A percentile compares a stretch with the other conserved stretches of the same genome.
Conservation (phyloP, 768 basidiomycete genomes). For the Astraeus odoratus region DNA sequence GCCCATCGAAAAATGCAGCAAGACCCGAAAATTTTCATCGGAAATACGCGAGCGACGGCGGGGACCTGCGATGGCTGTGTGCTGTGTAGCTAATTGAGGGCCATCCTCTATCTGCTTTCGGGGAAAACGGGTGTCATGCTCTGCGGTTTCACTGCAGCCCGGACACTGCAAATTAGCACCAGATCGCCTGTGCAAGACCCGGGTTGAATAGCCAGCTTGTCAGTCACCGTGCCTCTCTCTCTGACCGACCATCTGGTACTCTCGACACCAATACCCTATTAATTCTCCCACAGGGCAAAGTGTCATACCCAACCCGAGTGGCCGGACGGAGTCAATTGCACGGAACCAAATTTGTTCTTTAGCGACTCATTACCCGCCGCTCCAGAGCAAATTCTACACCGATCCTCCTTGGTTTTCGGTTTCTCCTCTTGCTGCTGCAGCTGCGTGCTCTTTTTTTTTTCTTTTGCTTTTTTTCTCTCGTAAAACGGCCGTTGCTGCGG, state of each 20-base stretch:
- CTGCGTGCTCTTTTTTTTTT: constrained; percentile 18
- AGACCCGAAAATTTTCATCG: constrained; percentile 28
- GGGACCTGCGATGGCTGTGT: constrained; percentile 34
- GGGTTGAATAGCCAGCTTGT: too few species aligned
- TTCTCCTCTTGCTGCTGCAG: constrained; percentile 25
- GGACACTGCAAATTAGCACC: constrained; percentile 4
- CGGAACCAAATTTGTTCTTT: constrained; percentile 28
- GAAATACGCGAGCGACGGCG: constrained; percentile 30
- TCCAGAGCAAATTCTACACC: constrained; percentile 29
- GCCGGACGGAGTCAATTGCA: constrained; percentile 26
- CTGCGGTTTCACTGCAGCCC: constrained; percentile 23
- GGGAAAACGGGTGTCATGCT: constrained; percentile 26
- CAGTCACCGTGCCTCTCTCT: too few species aligned
- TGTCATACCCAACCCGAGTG: constrained; percentile 18
- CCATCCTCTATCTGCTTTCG: constrained; percentile 24
- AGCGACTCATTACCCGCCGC: constrained; percentile 31
- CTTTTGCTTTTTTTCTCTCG: constrained; percentile 17
- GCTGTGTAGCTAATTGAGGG: constrained; percentile 21
- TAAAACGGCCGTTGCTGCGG: too few species aligned
- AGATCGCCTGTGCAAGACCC: background rate
- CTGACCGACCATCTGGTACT: too few species aligned
- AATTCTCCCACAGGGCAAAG: constrained; percentile 21
- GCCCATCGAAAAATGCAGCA: constrained; percentile 9
- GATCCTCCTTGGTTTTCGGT: constrained; percentile 19
- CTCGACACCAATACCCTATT: background rate